These are phyloP conservation scores for Taphrina betulina DNA, from an alignment of 1,139 yeast species.

Conservation along the genomic window DNA sequence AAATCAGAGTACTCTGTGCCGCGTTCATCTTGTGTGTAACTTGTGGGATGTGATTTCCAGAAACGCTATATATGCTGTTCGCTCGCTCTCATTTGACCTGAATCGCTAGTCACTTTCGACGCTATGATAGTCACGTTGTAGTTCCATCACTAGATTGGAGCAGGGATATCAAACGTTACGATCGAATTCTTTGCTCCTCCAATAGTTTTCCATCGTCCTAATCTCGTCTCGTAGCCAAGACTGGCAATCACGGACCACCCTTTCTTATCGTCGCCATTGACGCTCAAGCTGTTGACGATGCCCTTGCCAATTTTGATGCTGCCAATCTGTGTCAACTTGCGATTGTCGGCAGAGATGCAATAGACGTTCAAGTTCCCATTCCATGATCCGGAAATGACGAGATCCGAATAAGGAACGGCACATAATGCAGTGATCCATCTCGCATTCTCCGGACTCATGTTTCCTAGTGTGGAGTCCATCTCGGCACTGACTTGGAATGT, in stretches of 20 bases:
- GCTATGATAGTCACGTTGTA: too few relatives aligned
- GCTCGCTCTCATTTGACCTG: too few relatives aligned
- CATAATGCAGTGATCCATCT: conserved; percentile 79
- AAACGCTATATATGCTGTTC: too few relatives aligned
- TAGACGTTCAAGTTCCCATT: conserved; percentile 73
- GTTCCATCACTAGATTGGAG: too few relatives aligned
- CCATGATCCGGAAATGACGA: conserved; percentile 86
- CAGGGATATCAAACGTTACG: conserved; percentile 9
- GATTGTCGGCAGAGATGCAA: conserved; percentile 64
- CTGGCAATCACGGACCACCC: conserved; percentile 36
- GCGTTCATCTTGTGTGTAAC: too few relatives aligned
- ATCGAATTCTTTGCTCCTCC: conserved; percentile 35
- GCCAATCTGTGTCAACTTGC: conserved; percentile 35
- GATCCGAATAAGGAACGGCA: conserved; percentile 85
- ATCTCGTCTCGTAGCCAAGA: conserved; percentile 37
- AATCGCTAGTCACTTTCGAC: too few relatives aligned
- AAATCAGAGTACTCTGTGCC: too few relatives aligned
- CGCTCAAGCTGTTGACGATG: conserved; percentile 36
- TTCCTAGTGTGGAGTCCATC: conserved; percentile 44
- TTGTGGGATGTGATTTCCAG: too few relatives aligned
- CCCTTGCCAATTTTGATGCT: conserved; percentile 35
- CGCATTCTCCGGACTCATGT: conserved; percentile 64
- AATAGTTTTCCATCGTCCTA: conserved; percentile 38
- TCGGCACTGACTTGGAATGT: conserved; percentile 62
- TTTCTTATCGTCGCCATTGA: conserved; percentile 35